Evolutionary conservation across 352 stramenopile species (phyloP).

Genomic region (Phytophthora ramorum): DNA sequence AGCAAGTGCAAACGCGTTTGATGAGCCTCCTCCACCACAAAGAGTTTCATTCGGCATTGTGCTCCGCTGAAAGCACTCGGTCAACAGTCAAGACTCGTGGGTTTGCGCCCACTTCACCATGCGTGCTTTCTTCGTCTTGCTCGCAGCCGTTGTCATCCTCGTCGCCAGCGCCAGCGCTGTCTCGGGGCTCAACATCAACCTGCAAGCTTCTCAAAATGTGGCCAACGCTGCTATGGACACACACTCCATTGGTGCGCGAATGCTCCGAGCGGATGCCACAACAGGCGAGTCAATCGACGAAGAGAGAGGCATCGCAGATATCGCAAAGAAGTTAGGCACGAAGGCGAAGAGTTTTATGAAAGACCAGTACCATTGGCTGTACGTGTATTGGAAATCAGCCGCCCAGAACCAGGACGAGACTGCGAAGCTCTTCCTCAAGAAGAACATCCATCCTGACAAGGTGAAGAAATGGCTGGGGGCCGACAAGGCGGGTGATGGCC

Average conservation of each 20-base stretch:
- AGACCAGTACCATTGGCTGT: neutral
- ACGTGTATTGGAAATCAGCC: neutral
- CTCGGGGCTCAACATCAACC: neutral
- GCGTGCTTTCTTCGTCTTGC: no score
- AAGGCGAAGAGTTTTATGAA: neutral
- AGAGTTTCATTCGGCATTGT: no score
- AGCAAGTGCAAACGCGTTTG: no score
- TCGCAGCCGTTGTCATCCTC: neutral
- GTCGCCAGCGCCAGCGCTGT: neutral
- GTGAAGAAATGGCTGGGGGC: neutral
- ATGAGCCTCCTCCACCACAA: no score
- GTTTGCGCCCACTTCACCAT: no score
- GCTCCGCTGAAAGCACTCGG: no score
- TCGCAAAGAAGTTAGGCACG: neutral
- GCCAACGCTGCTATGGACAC: neutral
- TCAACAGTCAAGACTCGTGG: no score
- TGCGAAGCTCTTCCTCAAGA: neutral
- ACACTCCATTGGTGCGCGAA: neutral
- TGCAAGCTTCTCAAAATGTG: neutral
- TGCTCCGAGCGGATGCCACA: neutral
- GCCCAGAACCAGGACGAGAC: neutral
- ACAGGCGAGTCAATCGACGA: neutral
- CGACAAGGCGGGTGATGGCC: no score
- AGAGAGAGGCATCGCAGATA: neutral
- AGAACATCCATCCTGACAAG: neutral